Percentiles rank a stretch among this genome's conserved stretches.
phyloP scores from a whole-genome alignment of 352 stramenopile species.

The Phytophthora aleatoria region DNA sequence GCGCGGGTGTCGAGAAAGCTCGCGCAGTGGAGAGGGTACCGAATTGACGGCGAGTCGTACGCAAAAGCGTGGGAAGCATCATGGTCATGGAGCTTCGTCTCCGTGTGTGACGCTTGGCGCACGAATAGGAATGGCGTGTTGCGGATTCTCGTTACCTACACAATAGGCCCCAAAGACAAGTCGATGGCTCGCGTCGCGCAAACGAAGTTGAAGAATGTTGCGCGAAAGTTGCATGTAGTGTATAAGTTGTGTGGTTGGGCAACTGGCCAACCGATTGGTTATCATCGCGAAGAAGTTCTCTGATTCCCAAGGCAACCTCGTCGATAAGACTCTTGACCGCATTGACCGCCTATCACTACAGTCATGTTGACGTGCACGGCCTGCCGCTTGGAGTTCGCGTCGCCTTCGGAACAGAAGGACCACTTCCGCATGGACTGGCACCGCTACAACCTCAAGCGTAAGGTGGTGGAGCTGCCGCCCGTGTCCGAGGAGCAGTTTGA shows the following conservation, averaged over 20 bases:
- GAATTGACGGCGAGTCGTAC: slow-evolving; percentile 14
- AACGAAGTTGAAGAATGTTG: slow-evolving; percentile 25
- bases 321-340: not conserved
- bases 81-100: not conserved
- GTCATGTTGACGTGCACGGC: slow-evolving; percentile 85
- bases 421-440: slow-evolving; percentile 98
- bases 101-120: slow-evolving; percentile 11
- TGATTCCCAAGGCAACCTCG: slow-evolving; percentile 11
- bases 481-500: slow-evolving; percentile 91
- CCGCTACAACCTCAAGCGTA: slow-evolving; percentile 96
- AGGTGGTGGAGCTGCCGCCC: slow-evolving; percentile 93
- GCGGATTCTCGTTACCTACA: not conserved
- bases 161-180: slow-evolving; percentile 17
- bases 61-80: slow-evolving; percentile 33
- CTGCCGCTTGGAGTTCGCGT: slow-evolving; percentile 72
- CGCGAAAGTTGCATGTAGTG: slow-evolving; percentile 21
- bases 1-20: slow-evolving; percentile 38
- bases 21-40: slow-evolving; percentile 13
- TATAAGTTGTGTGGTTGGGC: not conserved
- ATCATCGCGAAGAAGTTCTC: slow-evolving; percentile 15
- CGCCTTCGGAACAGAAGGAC: slow-evolving; percentile 73
- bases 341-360: not conserved
- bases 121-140: slow-evolving; percentile 25
- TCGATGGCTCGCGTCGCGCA: slow-evolving; percentile 24
- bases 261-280: slow-evolving; percentile 27